These are phyloP conservation scores for Aspergillus sp. DNA, from an alignment of 2,329 filamentous ascomycete genomes.

Conservation along the genomic window DNA sequence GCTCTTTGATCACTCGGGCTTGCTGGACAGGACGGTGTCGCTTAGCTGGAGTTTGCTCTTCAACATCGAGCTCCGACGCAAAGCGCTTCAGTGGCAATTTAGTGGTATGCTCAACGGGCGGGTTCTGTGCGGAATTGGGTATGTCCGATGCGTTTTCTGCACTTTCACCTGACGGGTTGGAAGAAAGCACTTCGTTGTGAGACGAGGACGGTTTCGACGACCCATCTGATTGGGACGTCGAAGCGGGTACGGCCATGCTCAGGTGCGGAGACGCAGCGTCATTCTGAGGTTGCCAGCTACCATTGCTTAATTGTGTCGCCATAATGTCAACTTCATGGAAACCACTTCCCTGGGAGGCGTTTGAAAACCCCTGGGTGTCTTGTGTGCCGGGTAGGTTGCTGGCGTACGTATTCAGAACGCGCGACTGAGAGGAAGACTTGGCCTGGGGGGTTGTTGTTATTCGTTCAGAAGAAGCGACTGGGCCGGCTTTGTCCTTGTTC, in stretches of 20 bases:
- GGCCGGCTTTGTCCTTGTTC: background rate
- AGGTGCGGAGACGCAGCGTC: conserved; percentile 19
- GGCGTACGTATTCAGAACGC: conserved; percentile 34
- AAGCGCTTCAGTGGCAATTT: conserved; percentile 14
- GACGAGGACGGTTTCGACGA: conserved; percentile 21
- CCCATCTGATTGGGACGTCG: conserved; percentile 11
- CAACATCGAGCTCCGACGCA: conserved; percentile 10
- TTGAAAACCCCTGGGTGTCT: conserved; percentile 14
- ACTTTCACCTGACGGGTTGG: conserved; percentile 11
- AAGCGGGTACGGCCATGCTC: conserved; percentile 11
- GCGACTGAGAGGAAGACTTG: conserved; percentile 35
- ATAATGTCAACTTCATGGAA: conserved; percentile 15
- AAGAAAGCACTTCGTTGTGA: conserved; percentile 17
- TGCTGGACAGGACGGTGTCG: background rate
- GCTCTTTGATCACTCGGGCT: background rate
- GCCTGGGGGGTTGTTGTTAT: conserved; percentile 23
- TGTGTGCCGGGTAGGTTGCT: conserved; percentile 22
- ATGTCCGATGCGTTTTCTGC: background rate
- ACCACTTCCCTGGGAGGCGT: conserved; percentile 8
- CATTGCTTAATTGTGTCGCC: conserved; percentile 23
- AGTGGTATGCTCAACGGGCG: conserved; percentile 3
- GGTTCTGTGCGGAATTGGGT: conserved; percentile 3
- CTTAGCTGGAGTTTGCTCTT: conserved; percentile 17
- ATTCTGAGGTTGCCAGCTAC: conserved; percentile 16
- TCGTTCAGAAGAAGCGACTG: conserved; percentile 8